Evolutionary conservation across 2,329 filamentous ascomycete species (phyloP).

Genomic region (Penicillium sp.): DNA sequence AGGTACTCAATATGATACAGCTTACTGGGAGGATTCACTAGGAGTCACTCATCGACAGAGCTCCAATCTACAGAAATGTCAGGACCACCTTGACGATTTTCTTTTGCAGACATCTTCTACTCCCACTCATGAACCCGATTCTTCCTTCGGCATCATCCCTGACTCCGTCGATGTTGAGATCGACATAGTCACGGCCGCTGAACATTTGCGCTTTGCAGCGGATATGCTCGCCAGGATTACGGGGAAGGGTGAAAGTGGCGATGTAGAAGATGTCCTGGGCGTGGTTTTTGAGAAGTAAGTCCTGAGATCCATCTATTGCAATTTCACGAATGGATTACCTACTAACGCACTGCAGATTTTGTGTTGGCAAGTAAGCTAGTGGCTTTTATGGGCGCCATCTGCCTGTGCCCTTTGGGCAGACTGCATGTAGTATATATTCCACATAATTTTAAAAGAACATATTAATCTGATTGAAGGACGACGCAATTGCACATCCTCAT

Average conservation of each 20-base stretch:
- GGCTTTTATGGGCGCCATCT: background rate
- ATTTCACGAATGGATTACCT: conserved; percentile 11
- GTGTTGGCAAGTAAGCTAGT: conserved; percentile 52
- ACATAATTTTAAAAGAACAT: background rate
- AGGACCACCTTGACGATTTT: conserved; percentile 72
- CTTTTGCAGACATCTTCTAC: conserved; percentile 54
- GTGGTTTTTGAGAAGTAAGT: conserved; percentile 97
- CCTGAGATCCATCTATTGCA: background rate
- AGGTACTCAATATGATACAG: conserved; percentile 54
- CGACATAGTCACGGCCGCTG: conserved; percentile 87
- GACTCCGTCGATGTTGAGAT: conserved; percentile 40
- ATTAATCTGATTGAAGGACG: background rate
- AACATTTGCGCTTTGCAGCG: conserved; percentile 80
- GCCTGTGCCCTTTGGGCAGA: background rate
- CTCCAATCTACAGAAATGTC: conserved; percentile 74
- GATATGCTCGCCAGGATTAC: conserved; percentile 83
- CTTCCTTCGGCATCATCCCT: background rate
- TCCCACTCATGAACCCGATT: conserved; percentile 1
- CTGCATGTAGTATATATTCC: background rate
- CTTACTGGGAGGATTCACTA: conserved; percentile 77
- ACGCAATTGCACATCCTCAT: background rate
- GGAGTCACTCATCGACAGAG: conserved; percentile 90
- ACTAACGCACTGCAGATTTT: conserved; percentile 48
- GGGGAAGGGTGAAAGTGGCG: conserved; percentile 77
- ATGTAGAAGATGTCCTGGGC: conserved; percentile 93